phyloP scores from a whole-genome alignment of 306 rosid genomes.

The Adenanthera pavonina region DNA sequence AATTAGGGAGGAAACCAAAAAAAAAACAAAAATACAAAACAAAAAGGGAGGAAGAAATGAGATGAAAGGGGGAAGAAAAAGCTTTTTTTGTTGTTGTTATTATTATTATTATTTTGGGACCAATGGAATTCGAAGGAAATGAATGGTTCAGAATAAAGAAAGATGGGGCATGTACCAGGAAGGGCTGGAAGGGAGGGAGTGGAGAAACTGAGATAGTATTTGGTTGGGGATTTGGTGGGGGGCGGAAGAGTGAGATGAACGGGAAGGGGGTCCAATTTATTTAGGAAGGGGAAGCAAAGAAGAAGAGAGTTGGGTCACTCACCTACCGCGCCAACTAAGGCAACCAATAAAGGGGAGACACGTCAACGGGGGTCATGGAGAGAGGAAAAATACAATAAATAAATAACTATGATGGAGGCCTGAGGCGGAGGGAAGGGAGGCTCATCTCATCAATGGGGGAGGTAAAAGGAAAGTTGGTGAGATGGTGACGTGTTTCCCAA shows the following conservation, averaged over 20 bases:
- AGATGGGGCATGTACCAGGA: conserved; percentile 9
- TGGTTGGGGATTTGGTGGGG: conserved; percentile 41
- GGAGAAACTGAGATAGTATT: not conserved
- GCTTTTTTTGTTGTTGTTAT: no score
- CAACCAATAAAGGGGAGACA: not conserved
- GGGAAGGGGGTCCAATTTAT: not conserved
- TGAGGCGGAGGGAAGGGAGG: no score
- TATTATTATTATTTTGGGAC: no score
- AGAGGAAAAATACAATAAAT: not conserved
- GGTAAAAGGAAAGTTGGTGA: conserved; percentile 16
- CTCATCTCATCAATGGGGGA: not conserved
- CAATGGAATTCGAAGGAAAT: no score
- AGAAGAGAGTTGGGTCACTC: conserved; percentile 14
- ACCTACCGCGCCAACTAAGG: conserved; percentile 38
- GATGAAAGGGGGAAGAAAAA: not conserved
- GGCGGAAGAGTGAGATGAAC: not conserved
- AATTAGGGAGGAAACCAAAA: not conserved
- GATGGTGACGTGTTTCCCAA: conserved; percentile 10
- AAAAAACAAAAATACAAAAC: no score
- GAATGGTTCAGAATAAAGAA: not conserved
- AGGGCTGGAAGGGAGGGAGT: not conserved
- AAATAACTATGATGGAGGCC: not conserved
- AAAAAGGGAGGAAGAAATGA: not conserved
- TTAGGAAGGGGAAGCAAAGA: conserved; percentile 33
- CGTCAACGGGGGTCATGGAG: not conserved